Evolutionary conservation across 2,329 filamentous ascomycete genomes (phyloP), one percentile per base, ranked within the genome.

Genomic region (Alternaria triticina): DNA sequence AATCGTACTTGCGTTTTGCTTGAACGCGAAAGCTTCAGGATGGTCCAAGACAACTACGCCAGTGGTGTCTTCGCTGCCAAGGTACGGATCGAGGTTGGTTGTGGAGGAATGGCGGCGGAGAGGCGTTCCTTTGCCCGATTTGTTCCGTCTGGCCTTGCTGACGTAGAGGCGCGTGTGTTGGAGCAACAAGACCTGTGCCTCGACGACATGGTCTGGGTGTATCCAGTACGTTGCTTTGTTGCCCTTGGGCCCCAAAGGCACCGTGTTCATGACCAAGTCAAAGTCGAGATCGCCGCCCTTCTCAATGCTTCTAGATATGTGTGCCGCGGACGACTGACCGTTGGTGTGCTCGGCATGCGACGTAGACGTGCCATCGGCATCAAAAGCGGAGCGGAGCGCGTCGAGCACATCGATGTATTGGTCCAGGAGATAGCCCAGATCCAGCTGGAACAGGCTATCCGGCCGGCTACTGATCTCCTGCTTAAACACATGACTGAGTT

Each of bases 391-490:
- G 59, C 84, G 78, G 30, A 85, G 78, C 44, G 77, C 77, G 57
- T 81, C 80, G 47, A 86, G 76, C 33, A 83, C 80, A 46, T 81
- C 77, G 45, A 83, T 82, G 70, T 84, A 86, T 66, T 83, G 80
- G 64, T 83, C 80, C 44, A 86, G 76, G 15, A 85, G 72, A 43
- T 83, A 80, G 40, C 81, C 82, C 64, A 93, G 87, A 75, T 93
- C 88, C 67, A 88, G 84, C 54, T 86, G 86, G 8, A 90, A 91
- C 74, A 95, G 93, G 79, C 90, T 92, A 78, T 90, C 91, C 5
- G 88, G 89, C 58, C 88, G 84, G 54, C 83, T 83, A 51, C 93
- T 83, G 23, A 95, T 81, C 69, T 89, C 86, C 28, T 89, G 85
- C 64, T 87, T 88, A 79, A 96, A 91, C 23, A 89, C 87, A 49